These are phyloP conservation scores for Fusarium sp. DNA, from an alignment of 2,329 filamentous ascomycete genomes.

Conservation along the genomic window DNA sequence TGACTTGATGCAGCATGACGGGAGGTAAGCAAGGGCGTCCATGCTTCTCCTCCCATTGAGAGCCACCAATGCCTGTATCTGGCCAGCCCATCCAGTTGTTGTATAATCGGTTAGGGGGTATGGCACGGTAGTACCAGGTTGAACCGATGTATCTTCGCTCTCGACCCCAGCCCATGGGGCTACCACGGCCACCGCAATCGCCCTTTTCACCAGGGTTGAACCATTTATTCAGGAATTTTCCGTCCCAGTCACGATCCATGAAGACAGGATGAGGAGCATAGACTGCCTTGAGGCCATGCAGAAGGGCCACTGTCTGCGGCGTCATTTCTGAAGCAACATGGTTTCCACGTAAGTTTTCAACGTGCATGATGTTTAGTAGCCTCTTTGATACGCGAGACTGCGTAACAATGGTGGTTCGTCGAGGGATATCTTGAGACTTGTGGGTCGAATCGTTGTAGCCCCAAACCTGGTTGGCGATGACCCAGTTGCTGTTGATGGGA, in stretches of 20 bases:
- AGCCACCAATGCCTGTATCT: conserved; percentile 65
- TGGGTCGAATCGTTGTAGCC: conserved; percentile 68
- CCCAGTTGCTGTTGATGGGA: conserved; percentile 77
- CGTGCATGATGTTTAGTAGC: conserved; percentile 80
- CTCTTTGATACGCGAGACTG: conserved; percentile 78
- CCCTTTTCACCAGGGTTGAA: conserved; percentile 70
- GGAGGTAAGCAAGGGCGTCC: conserved; percentile 69
- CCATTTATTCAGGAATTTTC: conserved; percentile 64
- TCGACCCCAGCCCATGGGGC: conserved; percentile 69
- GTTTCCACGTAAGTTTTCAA: conserved; percentile 77
- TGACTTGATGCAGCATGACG: conserved; percentile 69
- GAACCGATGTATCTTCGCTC: conserved; percentile 67
- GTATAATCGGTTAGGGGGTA: conserved; percentile 67
- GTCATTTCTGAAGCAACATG: conserved; percentile 87
- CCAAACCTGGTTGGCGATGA: conserved; percentile 74
- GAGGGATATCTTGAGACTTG: conserved; percentile 68
- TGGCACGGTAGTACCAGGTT: conserved; percentile 71
- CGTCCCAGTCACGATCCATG: conserved; percentile 78
- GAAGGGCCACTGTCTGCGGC: conserved; percentile 75
- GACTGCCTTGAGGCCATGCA: conserved; percentile 83
- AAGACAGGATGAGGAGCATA: conserved; percentile 83
- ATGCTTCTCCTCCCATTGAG: conserved; percentile 65
- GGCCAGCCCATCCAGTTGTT: conserved; percentile 73
- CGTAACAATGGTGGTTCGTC: conserved; percentile 81
- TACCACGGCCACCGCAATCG: conserved; percentile 64